A percentile compares a stretch with the other conserved stretches of the same genome.
Conservation (phyloP, 768 basidiomycete genomes). For the Kwoniella shandongensis region DNA sequence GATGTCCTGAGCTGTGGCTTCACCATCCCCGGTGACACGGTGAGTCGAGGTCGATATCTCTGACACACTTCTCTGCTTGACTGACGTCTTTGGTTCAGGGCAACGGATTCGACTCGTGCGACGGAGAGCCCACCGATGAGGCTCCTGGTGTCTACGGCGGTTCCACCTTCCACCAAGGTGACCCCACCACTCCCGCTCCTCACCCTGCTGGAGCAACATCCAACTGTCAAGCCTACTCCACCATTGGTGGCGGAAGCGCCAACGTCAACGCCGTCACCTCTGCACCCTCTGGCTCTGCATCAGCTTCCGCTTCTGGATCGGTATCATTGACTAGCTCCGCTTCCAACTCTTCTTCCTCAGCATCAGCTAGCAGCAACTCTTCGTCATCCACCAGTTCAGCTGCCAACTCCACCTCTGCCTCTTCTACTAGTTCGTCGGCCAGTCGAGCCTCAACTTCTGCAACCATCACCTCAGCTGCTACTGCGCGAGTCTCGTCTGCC, state of each 20-base stretch:
- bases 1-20: slow-evolving; percentile 51
- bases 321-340: slow-evolving; percentile 1
- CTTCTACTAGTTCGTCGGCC: neutral
- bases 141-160: slow-evolving; percentile 55
- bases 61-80: neutral
- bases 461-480: slow-evolving; percentile 6
- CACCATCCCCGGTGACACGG: slow-evolving; percentile 43
- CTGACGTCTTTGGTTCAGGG: slow-evolving; percentile 7
- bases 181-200: slow-evolving; percentile 55
- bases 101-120: slow-evolving; percentile 42
- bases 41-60: neutral
- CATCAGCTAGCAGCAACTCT: slow-evolving; percentile 9
- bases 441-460: slow-evolving; percentile 2
- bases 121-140: slow-evolving; percentile 38
- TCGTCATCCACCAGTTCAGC: neutral
- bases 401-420: neutral
- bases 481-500: neutral
- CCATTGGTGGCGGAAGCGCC: slow-evolving; percentile 57
- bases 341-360: slow-evolving; percentile 11
- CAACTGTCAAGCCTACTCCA: slow-evolving; percentile 60
- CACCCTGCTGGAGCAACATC: slow-evolving; percentile 62
- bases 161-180: slow-evolving; percentile 56
- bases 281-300: slow-evolving; percentile 7
- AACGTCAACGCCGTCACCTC: slow-evolving; percentile 21
- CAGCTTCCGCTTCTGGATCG: slow-evolving; percentile 15